These are phyloP conservation scores for Roridomyces roridus DNA, from an alignment of 768 basidiomycete species.

Conservation along the genomic window DNA sequence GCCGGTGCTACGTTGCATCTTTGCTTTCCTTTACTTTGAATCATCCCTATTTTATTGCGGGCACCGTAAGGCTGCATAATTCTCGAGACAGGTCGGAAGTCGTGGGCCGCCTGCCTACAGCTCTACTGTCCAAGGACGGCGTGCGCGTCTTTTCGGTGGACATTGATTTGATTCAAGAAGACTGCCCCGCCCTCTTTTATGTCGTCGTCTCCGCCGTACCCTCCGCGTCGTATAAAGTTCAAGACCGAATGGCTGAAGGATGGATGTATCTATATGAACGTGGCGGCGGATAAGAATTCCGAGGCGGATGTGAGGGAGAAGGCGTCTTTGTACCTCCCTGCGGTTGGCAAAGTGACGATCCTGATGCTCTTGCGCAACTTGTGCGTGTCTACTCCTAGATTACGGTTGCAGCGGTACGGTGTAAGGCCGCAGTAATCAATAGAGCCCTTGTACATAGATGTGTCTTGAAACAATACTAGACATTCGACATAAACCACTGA, in stretches of 20 bases:
- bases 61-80: no score
- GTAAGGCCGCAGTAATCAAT: constrained; percentile 25
- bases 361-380: constrained; percentile 96
- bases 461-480: no score
- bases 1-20: no score
- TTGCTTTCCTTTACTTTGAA: no score
- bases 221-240: constrained; percentile 80
- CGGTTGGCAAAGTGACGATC: constrained; percentile 98
- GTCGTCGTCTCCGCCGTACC: constrained; percentile 97
- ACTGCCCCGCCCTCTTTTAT: constrained; percentile 86
- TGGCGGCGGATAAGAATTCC: constrained; percentile 96
- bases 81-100: constrained; percentile 83
- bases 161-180: constrained; percentile 91
- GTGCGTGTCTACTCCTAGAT: constrained; percentile 58
- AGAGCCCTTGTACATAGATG: no score
- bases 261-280: constrained; percentile 92
- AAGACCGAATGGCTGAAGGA: constrained; percentile 91
- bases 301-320: constrained; percentile 92
- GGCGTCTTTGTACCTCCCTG: constrained; percentile 94
- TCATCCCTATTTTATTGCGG: no score
- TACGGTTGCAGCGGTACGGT: constrained; percentile 64
- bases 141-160: constrained; percentile 95
- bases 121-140: constrained; percentile 94
- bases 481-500: no score
- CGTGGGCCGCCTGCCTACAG: constrained; percentile 95